A percentile compares a stretch with the other conserved stretches of the same genome.
These are phyloP conservation scores for Phytomonas serpens DNA, from an alignment of 208 protist genomes.

Conservation along the genomic window DNA sequence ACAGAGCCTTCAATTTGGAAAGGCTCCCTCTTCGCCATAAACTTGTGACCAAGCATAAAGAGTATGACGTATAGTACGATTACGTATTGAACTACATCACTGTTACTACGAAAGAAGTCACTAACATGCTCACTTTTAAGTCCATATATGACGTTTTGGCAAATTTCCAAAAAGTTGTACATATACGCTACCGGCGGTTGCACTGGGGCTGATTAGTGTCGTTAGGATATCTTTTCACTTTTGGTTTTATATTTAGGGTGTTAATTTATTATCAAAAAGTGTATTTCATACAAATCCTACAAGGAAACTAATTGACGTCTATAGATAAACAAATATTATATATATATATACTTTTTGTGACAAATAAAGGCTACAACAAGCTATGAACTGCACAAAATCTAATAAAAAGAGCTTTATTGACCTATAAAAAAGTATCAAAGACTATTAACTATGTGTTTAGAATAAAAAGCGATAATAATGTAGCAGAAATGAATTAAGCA, in stretches of 20 bases:
- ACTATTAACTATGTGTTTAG: not conserved
- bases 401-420: not conserved
- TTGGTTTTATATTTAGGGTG: not conserved
- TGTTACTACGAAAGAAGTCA: constrained; percentile 24
- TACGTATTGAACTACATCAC: constrained; percentile 23
- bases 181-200: not conserved
- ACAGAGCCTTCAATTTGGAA: constrained; percentile 32
- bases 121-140: constrained; percentile 26
- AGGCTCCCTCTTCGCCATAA: constrained; percentile 23
- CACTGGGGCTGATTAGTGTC: not conserved
- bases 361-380: not conserved
- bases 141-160: constrained; percentile 10
- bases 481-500: not conserved
- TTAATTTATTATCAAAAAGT: constrained; percentile 2
- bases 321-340: constrained; percentile 1
- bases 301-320: not conserved
- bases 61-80: constrained; percentile 27
- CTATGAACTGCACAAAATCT: constrained; percentile 1
- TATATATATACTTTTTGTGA: constrained; percentile 2
- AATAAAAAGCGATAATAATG: not conserved
- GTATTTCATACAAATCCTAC: constrained; percentile 9
- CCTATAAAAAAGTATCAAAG: not conserved
- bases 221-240: not conserved
- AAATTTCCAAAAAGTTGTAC: not conserved
- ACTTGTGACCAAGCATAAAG: constrained; percentile 14